A percentile compares a stretch with the other conserved stretches of the same genome.
These are phyloP conservation scores for Metarhizium humberi DNA, from an alignment of 2,329 filamentous ascomycete species.

Conservation along the genomic window DNA sequence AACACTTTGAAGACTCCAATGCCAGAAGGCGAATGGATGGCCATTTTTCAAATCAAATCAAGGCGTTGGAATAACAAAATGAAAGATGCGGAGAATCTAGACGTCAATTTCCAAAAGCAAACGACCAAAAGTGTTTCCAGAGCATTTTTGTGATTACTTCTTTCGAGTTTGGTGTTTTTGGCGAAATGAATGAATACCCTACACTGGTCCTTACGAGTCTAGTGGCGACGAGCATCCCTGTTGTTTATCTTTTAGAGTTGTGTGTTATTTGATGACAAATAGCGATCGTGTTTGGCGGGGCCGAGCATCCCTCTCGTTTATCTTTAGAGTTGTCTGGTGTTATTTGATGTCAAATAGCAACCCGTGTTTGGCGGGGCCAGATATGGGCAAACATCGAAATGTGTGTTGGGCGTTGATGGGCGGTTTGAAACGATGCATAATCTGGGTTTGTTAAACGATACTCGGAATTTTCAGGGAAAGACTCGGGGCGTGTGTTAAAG, in stretches of 20 bases:
- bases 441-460: background rate
- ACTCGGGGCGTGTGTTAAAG: background rate
- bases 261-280: background rate
- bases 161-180: background rate
- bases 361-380: background rate
- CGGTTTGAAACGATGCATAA: background rate
- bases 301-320: background rate
- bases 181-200: constrained; percentile 5
- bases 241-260: background rate
- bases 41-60: background rate
- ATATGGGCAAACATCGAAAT: background rate
- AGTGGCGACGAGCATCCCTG: background rate
- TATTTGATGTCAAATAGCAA: too few species aligned
- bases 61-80: background rate
- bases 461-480: background rate
- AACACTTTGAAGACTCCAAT: background rate
- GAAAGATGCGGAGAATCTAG: background rate
- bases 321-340: background rate
- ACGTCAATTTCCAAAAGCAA: background rate
- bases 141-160: background rate
- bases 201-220: constrained; percentile 4
- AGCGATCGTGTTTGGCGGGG: background rate
- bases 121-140: background rate
- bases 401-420: background rate
- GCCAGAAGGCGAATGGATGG: background rate